Conservation (phyloP, 2,329 filamentous ascomycete species). For the Talaromyces piceae region DNA sequence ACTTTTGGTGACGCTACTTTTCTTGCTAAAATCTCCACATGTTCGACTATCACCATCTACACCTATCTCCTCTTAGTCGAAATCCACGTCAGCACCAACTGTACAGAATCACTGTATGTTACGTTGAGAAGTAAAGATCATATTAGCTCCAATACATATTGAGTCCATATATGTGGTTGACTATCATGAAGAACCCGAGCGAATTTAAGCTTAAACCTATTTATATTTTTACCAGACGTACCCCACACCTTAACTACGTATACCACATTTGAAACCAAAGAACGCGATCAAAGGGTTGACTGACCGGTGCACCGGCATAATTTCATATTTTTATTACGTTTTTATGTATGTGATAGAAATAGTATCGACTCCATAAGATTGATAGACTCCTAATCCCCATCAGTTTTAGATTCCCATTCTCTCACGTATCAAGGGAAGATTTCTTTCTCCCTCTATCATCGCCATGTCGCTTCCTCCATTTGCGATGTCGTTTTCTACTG, state of each 20-base stretch:
- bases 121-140: not conserved
- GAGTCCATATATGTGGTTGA: too few species aligned
- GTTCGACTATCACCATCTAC: not conserved
- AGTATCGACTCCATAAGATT: too few species aligned
- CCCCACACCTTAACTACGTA: too few species aligned
- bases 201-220: not conserved
- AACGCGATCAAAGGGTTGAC: too few species aligned
- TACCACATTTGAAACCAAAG: too few species aligned
- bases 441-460: not conserved
- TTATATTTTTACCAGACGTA: not conserved
- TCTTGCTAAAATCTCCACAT: not conserved
- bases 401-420: too few species aligned
- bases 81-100: not conserved
- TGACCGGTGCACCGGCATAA: too few species aligned
- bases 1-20: not conserved
- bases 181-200: not conserved
- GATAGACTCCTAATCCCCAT: too few species aligned
- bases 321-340: not conserved
- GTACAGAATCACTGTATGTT: not conserved
- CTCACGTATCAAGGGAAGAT: too few species aligned
- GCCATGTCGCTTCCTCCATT: not conserved
- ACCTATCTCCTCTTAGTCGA: not conserved
- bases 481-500: not conserved
- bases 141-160: too few species aligned
- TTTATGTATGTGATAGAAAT: not conserved